Evolutionary conservation across 2,329 filamentous ascomycete species (phyloP).

Genomic region (Purpureocillium lavendulum): DNA sequence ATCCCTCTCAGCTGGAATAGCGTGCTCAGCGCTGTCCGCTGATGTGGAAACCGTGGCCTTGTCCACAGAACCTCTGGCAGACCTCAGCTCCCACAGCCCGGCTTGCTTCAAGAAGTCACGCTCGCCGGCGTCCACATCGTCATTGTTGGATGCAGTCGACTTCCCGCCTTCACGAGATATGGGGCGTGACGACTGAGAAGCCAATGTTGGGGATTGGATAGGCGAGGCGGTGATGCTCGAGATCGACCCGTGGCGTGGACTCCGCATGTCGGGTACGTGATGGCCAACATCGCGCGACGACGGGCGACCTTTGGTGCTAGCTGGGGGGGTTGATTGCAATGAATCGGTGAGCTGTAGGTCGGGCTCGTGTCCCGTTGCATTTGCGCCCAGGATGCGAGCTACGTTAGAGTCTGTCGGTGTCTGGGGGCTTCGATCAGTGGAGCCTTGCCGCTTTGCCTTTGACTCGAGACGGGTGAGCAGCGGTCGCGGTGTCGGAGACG

Average conservation of each 20-base stretch:
- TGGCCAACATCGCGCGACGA: background rate
- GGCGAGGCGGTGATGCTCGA: conserved; percentile 22
- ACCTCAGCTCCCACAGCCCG: conserved; percentile 46
- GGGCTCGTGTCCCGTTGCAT: conserved; percentile 10
- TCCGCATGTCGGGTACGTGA: conserved; percentile 12
- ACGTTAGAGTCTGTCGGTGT: conserved; percentile 16
- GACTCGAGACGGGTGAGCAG: conserved; percentile 17
- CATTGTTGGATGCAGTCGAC: conserved; percentile 10
- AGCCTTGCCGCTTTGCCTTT: conserved; percentile 14
- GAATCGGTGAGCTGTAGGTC: conserved; percentile 19
- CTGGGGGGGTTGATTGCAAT: conserved; percentile 22
- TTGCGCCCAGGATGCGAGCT: conserved; percentile 10
- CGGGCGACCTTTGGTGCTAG: conserved; percentile 13
- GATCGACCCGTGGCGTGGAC: conserved; percentile 19
- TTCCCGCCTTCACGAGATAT: conserved; percentile 12
- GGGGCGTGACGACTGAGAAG: conserved; percentile 10
- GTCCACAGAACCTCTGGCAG: conserved; percentile 20
- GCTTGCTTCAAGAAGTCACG: conserved; percentile 59
- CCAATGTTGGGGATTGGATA: conserved; percentile 13
- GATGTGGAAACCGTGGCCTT: conserved; percentile 25
- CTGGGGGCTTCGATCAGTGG: conserved; percentile 15
- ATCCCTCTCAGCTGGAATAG: conserved; percentile 32
- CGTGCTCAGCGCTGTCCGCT: conserved; percentile 20
- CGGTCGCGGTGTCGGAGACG: conserved; percentile 17
- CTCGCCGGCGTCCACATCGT: conserved; percentile 57